phyloP scores from a whole-genome alignment of 2,329 filamentous ascomycete genomes.

The Colletotrichum karsti region DNA sequence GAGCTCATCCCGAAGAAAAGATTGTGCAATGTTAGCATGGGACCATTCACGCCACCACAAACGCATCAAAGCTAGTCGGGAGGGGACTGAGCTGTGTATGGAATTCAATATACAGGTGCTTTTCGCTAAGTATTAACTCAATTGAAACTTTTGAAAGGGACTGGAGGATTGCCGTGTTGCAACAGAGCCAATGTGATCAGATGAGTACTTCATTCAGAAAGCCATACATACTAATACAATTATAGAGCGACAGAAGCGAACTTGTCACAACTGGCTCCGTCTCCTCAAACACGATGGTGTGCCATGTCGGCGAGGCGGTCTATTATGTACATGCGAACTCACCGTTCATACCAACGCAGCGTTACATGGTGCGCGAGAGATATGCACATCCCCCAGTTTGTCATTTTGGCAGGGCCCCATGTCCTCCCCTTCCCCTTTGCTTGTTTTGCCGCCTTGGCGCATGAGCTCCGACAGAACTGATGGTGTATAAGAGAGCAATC shows the following conservation, averaged over 20 bases:
- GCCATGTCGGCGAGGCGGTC: not conserved
- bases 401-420: not conserved
- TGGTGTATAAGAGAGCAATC: not conserved
- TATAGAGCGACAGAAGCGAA: not conserved
- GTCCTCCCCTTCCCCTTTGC: not conserved
- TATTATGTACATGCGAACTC: not conserved
- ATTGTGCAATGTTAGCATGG: too few species aligned
- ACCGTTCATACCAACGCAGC: not conserved
- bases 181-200: too few species aligned
- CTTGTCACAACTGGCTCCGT: not conserved
- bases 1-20: too few species aligned
- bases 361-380: not conserved
- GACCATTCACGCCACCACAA: too few species aligned
- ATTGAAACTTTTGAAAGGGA: too few species aligned
- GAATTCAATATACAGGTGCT: too few species aligned
- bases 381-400: not conserved
- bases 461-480: not conserved
- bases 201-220: too few species aligned
- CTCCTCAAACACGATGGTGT: not conserved
- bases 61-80: too few species aligned
- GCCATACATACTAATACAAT: not conserved
- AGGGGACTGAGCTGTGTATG: too few species aligned
- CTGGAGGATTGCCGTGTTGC: too few species aligned
- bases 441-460: slow-evolving; percentile 9
- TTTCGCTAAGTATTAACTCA: too few species aligned